Evolutionary conservation across 495 filamentous ascomycete species (phyloP).

Genomic region (Annulohypoxylon maeteangense): DNA sequence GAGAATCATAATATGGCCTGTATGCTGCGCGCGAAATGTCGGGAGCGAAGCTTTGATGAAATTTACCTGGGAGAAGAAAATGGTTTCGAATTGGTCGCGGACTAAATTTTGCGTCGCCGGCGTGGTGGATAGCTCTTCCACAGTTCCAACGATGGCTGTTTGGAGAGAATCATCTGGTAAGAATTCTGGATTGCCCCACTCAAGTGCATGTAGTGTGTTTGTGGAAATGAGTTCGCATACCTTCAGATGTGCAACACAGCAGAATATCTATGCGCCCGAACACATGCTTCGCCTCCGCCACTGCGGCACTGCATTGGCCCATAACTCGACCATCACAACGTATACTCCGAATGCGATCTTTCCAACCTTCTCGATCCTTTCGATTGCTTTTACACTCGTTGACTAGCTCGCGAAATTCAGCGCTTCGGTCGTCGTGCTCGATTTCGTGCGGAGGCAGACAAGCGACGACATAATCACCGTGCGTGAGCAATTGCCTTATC

Average conservation of each 20-base stretch:
- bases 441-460: conserved; percentile 77
- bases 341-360: conserved; percentile 66
- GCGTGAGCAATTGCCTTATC: conserved; percentile 77
- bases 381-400: conserved; percentile 67
- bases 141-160: conserved; percentile 84
- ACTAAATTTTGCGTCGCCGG: conserved; percentile 79
- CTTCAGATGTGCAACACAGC: conserved; percentile 86
- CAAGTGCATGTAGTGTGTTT: not conserved
- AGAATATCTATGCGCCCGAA: conserved; percentile 92
- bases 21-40: conserved; percentile 77
- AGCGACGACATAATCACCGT: conserved; percentile 87
- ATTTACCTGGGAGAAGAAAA: conserved; percentile 95
- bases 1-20: conserved; percentile 89
- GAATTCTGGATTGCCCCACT: conserved; percentile 25
- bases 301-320: conserved; percentile 76
- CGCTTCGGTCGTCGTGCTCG: conserved; percentile 66
- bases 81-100: conserved; percentile 90
- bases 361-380: conserved; percentile 66
- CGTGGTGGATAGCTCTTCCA: conserved; percentile 87
- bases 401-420: conserved; percentile 65
- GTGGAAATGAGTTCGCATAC: conserved; percentile 54
- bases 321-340: conserved; percentile 66
- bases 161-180: conserved; percentile 29
- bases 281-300: conserved; percentile 83
- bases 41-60: conserved; percentile 92